Conservation (phyloP, 1,139 yeast genomes). For the Candida gigantensis region DNA sequence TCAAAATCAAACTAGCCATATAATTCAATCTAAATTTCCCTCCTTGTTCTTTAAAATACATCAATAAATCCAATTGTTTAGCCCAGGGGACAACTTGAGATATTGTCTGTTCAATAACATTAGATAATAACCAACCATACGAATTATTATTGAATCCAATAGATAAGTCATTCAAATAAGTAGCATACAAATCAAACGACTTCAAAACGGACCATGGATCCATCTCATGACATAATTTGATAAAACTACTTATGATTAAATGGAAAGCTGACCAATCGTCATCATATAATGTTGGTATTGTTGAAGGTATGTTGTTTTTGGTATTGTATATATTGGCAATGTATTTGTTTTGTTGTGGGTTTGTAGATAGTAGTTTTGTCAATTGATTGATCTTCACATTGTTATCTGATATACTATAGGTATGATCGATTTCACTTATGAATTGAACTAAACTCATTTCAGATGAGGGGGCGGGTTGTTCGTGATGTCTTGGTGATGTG, state of each 20-base stretch:
- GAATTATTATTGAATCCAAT: slow-evolving; percentile 56
- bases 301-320: neutral
- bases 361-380: slow-evolving; percentile 12
- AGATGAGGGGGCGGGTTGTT: too few species aligned
- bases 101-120: slow-evolving; percentile 43
- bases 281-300: slow-evolving; percentile 29
- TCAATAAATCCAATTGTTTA: slow-evolving; percentile 48
- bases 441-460: slow-evolving; percentile 22
- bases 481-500: too few species aligned
- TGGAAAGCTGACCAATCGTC: slow-evolving; percentile 55
- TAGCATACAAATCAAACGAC: slow-evolving; percentile 61
- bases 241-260: slow-evolving; percentile 50
- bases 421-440: slow-evolving; percentile 11
- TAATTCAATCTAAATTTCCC: slow-evolving; percentile 51
- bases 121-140: slow-evolving; percentile 53
- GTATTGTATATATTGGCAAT: slow-evolving; percentile 10
- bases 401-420: slow-evolving; percentile 9
- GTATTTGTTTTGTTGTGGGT: slow-evolving; percentile 13
- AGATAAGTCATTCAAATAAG: slow-evolving; percentile 54
- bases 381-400: slow-evolving; percentile 8
- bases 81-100: slow-evolving; percentile 51
- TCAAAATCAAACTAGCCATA: slow-evolving; percentile 58
- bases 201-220: slow-evolving; percentile 59
- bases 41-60: slow-evolving; percentile 41
- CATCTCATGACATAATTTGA: slow-evolving; percentile 52